These are phyloP conservation scores for Leucaena leucocephala DNA, from an alignment of 306 rosid species.

Conservation along the genomic window DNA sequence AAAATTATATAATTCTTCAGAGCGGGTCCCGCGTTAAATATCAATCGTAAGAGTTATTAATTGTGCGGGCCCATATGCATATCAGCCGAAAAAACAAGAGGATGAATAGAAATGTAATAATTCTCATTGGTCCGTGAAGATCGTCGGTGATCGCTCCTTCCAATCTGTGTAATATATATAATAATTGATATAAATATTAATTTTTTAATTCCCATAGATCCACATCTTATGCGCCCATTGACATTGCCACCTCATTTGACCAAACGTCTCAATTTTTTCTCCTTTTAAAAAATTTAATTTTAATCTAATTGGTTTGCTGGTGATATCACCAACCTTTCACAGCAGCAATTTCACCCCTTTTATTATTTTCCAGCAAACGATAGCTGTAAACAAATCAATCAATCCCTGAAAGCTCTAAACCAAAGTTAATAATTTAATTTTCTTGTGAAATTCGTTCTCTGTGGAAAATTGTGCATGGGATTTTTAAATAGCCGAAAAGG, in stretches of 20 bases:
- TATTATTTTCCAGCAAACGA: neutral
- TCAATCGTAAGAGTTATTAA: slow-evolving; percentile 24
- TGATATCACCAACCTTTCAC: neutral
- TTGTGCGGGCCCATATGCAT: slow-evolving; percentile 20
- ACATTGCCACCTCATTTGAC: slow-evolving; percentile 42
- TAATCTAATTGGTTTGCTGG: slow-evolving; percentile 4
- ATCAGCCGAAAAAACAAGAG: slow-evolving; percentile 18
- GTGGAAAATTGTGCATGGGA: neutral
- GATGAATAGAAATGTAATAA: slow-evolving; percentile 5
- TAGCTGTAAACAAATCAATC: slow-evolving; percentile 7
- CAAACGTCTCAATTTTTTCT: slow-evolving; percentile 15
- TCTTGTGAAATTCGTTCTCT: neutral
- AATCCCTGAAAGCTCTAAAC: neutral
- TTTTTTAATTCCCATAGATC: slow-evolving; percentile 38
- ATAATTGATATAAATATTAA: slow-evolving; percentile 36
- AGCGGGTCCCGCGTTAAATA: neutral
- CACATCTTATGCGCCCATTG: slow-evolving; percentile 38
- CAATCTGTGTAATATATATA: slow-evolving; percentile 34
- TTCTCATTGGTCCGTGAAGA: slow-evolving; percentile 28
- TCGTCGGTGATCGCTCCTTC: slow-evolving; percentile 54
- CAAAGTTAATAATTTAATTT: neutral
- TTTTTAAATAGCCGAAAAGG: neutral
- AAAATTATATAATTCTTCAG: neutral
- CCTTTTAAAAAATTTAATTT: neutral
- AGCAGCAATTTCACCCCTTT: neutral